Conservation (phyloP, 768 basidiomycete genomes). For the Lyophyllum decastes region DNA sequence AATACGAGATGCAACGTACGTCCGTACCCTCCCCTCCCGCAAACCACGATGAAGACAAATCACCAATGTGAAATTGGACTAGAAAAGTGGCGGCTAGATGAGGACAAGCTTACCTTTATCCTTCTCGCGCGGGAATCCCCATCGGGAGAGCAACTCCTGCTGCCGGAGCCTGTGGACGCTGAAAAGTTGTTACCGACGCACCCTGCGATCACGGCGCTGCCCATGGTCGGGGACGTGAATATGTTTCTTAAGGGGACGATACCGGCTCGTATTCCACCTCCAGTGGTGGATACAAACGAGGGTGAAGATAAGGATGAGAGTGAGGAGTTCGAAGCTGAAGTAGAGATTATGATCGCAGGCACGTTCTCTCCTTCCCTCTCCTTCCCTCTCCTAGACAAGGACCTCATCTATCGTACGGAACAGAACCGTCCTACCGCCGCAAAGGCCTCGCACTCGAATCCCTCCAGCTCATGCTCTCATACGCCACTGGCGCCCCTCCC, state of each 20-base stretch:
- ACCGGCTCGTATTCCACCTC: constrained; percentile 7
- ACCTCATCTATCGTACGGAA: no score
- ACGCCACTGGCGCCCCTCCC: constrained; percentile 52
- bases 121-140: constrained; percentile 53
- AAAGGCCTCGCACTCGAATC: constrained; percentile 66
- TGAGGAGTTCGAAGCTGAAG: constrained; percentile 69
- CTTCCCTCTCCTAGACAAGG: background rate
- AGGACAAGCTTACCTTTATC: constrained; percentile 93
- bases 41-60: background rate
- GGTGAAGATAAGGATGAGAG: constrained; percentile 31
- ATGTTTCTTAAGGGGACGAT: constrained; percentile 71
- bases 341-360: constrained; percentile 95
- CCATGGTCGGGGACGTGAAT: constrained; percentile 93
- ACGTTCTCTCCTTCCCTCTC: constrained; percentile 12
- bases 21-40: background rate
- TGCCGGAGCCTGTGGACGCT: constrained; percentile 1
- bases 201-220: constrained; percentile 36
- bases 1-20: constrained; percentile 87
- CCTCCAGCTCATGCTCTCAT: constrained; percentile 66
- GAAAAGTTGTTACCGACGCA: constrained; percentile 28
- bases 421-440: constrained; percentile 70
- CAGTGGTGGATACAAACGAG: constrained; percentile 22
- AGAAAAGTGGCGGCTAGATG: constrained; percentile 87
- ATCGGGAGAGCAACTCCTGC: constrained; percentile 11
- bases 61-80: background rate